These are phyloP conservation scores for Panaeolus cyanescens DNA, from an alignment of 768 basidiomycete species.

Conservation along the genomic window DNA sequence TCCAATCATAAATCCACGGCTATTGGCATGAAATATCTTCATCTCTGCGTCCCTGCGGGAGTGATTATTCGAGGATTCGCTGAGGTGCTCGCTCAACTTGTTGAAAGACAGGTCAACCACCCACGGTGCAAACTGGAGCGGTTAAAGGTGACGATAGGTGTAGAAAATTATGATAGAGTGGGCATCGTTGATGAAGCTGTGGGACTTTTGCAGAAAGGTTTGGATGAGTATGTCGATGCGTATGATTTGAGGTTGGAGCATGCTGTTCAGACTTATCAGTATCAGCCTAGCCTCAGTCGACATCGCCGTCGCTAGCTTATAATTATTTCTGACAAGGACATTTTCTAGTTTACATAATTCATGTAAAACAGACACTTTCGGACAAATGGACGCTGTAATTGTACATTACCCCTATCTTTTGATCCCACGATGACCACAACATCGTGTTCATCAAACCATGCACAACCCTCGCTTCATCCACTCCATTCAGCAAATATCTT, in stretches of 20 bases:
- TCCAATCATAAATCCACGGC: background rate
- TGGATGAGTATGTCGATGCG: background rate
- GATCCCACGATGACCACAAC: background rate
- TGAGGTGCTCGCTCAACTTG: background rate
- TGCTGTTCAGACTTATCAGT: background rate
- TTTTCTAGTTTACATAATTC: background rate
- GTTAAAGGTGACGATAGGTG: background rate
- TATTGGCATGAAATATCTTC: background rate
- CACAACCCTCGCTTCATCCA: background rate
- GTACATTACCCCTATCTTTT: background rate
- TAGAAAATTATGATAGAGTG: background rate
- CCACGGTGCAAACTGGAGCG: background rate
- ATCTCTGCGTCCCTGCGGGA: background rate
- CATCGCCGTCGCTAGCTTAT: background rate
- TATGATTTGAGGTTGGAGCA: background rate
- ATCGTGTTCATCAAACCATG: slow-evolving; percentile 3
- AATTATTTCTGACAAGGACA: background rate
- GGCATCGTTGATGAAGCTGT: background rate
- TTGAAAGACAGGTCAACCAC: background rate
- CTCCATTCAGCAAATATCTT: background rate
- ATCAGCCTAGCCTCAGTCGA: background rate
- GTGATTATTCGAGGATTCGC: background rate
- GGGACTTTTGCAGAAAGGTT: background rate
- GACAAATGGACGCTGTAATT: too few relatives aligned
- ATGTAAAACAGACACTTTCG: too few relatives aligned